Percentiles rank a stretch among this genome's conserved stretches.
phyloP scores from a whole-genome alignment of 257 asterid genomes.

The Perilla frutescens region DNA sequence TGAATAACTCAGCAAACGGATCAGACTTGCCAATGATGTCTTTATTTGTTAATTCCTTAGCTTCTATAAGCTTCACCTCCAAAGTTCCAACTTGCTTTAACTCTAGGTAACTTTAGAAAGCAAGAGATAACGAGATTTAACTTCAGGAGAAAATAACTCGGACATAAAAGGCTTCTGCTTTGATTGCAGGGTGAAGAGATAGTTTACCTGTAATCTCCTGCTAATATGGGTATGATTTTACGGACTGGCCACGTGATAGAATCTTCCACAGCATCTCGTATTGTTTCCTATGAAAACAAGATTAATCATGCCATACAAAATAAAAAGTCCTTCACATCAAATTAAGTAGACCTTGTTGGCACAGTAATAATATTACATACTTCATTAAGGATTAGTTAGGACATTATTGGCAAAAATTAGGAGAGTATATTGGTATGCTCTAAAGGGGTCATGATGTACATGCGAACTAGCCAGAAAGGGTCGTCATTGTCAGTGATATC shows the following conservation, averaged over 20 bases:
- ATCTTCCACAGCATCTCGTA: conserved; percentile 92
- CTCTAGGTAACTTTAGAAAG: conserved; percentile 69
- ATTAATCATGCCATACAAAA: background rate
- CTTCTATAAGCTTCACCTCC: conserved; percentile 97
- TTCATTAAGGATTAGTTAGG: background rate
- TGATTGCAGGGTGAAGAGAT: background rate
- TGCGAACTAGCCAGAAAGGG: no score
- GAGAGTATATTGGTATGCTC: no score
- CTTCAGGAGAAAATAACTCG: background rate
- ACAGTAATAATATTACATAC: background rate
- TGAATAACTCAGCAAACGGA: conserved; percentile 71
- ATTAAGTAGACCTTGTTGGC: background rate
- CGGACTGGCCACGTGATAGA: conserved; percentile 98
- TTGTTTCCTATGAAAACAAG: conserved; percentile 58
- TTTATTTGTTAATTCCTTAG: conserved; percentile 75
- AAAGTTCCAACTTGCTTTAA: conserved; percentile 79
- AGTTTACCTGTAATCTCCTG: conserved; percentile 88
- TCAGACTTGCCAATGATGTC: conserved; percentile 93
- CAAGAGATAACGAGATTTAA: background rate
- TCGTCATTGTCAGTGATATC: no score
- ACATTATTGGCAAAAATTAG: background rate
- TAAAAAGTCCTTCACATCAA: background rate
- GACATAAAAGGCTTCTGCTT: background rate
- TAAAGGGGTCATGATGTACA: no score
- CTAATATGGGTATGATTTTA: conserved; percentile 80